These are phyloP conservation scores for Rosellinia necatrix DNA, from an alignment of 2,329 filamentous ascomycete genomes.

Conservation along the genomic window DNA sequence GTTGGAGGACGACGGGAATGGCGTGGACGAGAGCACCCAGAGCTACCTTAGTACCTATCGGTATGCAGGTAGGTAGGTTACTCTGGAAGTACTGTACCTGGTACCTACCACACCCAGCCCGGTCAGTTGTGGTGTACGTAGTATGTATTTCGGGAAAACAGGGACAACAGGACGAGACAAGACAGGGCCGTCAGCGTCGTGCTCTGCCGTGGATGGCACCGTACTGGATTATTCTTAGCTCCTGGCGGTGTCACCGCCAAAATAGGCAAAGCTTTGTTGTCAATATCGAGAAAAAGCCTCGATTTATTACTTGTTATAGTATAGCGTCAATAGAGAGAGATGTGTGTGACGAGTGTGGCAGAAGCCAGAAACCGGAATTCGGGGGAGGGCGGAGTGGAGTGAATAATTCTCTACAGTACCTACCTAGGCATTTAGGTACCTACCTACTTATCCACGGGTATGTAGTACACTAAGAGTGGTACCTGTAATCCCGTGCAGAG, in stretches of 20 bases:
- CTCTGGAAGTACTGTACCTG: not conserved
- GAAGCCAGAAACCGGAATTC: slow-evolving; percentile 5
- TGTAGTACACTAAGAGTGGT: too few relatives aligned
- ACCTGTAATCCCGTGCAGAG: too few relatives aligned
- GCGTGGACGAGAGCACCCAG: not conserved
- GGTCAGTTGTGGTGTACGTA: too few relatives aligned
- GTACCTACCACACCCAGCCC: not conserved
- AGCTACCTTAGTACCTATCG: not conserved
- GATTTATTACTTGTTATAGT: slow-evolving; percentile 15
- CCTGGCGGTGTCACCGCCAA: not conserved
- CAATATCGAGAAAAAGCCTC: slow-evolving; percentile 2
- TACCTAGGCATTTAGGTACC: too few relatives aligned
- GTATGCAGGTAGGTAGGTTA: not conserved
- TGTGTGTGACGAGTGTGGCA: slow-evolving; percentile 5
- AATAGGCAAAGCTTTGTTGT: not conserved
- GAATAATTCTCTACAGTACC: too few relatives aligned
- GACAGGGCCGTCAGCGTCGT: too few relatives aligned
- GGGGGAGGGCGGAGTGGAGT: too few relatives aligned
- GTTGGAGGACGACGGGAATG: slow-evolving; percentile 19
- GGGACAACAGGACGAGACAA: slow-evolving; percentile 9
- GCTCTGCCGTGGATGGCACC: too few relatives aligned
- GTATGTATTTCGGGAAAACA: slow-evolving; percentile 26
- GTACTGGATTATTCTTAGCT: slow-evolving; percentile 25
- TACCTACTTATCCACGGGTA: too few relatives aligned
- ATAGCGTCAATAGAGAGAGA: slow-evolving; percentile 2